Conservation (phyloP, 1,139 yeast species). For the Yamadazyma sp. region DNA sequence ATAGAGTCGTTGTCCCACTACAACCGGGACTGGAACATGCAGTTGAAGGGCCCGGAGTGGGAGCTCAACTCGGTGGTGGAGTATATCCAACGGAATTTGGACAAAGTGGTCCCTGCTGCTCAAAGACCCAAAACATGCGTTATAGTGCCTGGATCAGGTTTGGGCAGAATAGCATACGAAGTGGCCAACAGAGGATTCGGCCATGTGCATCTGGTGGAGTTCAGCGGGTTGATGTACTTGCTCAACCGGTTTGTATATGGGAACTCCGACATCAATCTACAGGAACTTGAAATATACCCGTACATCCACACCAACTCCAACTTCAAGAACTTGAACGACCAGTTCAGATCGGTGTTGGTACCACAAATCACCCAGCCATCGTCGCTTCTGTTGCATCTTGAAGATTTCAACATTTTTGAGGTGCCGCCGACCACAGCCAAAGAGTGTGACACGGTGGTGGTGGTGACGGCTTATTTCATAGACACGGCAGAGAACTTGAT, state of each 20-base stretch:
- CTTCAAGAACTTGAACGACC: constrained; percentile 51
- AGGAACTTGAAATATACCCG: constrained; percentile 49
- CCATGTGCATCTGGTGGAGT: constrained; percentile 68
- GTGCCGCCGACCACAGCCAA: constrained; percentile 19
- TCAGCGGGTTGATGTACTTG: constrained; percentile 67
- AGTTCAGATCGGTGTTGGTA: constrained; percentile 49
- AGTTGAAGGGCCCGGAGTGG: constrained; percentile 4
- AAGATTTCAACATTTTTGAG: constrained; percentile 63
- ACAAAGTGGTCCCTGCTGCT: constrained; percentile 23
- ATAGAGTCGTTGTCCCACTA: constrained; percentile 73
- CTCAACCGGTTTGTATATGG: constrained; percentile 57
- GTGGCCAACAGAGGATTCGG: constrained; percentile 39
- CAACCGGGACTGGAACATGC: constrained; percentile 64
- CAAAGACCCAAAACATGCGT: constrained; percentile 43
- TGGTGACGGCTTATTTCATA: constrained; percentile 73
- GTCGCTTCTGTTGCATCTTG: constrained; percentile 51
- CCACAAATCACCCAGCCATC: constrained; percentile 37
- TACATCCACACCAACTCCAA: constrained; percentile 75
- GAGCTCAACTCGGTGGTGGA: constrained; percentile 56
- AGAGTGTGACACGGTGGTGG: constrained; percentile 49
- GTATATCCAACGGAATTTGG: constrained; percentile 42
- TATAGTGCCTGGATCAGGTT: constrained; percentile 78
- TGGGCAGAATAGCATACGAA: constrained; percentile 70
- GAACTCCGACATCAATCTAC: constrained; percentile 12
- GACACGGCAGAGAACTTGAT: constrained; percentile 87